These are phyloP conservation scores for Suillus decipiens DNA, from an alignment of 768 basidiomycete genomes.

Conservation along the genomic window DNA sequence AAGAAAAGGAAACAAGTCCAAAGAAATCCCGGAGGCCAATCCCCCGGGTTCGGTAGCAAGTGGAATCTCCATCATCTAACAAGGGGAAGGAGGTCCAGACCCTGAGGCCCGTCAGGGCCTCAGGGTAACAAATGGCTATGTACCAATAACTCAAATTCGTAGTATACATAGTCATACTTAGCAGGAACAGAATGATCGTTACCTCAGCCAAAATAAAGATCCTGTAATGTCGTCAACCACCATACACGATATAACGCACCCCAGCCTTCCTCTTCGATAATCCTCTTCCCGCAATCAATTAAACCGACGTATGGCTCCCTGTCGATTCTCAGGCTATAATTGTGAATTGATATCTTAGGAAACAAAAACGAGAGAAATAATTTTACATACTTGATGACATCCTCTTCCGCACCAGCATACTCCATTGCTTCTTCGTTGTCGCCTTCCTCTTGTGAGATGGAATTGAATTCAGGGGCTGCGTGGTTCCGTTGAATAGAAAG, in stretches of 20 bases:
- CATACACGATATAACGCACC: constrained; percentile 76
- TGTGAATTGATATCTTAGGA: neutral
- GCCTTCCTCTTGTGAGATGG: constrained; percentile 71
- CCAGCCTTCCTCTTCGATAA: constrained; percentile 79
- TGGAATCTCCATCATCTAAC: too few relatives aligned
- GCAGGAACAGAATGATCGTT: too few relatives aligned
- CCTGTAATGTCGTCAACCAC: constrained; percentile 71
- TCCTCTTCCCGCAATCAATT: constrained; percentile 73
- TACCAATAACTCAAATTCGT: too few relatives aligned
- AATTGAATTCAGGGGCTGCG: constrained; percentile 71
- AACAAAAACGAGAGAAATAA: constrained; percentile 1
- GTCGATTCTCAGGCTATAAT: constrained; percentile 65
- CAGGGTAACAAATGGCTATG: too few relatives aligned
- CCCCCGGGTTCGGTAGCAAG: too few relatives aligned
- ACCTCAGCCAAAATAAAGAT: too few relatives aligned
- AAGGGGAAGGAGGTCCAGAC: too few relatives aligned
- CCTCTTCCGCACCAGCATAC: constrained; percentile 72
- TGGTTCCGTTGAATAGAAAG: constrained; percentile 87
- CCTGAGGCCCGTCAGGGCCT: too few relatives aligned
- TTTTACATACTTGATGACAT: constrained; percentile 76
- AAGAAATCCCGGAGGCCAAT: too few relatives aligned
- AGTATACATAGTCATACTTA: too few relatives aligned
- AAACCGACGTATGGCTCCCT: constrained; percentile 79
- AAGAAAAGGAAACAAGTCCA: too few relatives aligned
- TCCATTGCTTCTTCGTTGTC: constrained; percentile 61